Evolutionary conservation across 805 yeast genomes (phyloP), one percentile per base, ranked within the genome.

Genomic region (Alloascoidea hylecoeti): DNA sequence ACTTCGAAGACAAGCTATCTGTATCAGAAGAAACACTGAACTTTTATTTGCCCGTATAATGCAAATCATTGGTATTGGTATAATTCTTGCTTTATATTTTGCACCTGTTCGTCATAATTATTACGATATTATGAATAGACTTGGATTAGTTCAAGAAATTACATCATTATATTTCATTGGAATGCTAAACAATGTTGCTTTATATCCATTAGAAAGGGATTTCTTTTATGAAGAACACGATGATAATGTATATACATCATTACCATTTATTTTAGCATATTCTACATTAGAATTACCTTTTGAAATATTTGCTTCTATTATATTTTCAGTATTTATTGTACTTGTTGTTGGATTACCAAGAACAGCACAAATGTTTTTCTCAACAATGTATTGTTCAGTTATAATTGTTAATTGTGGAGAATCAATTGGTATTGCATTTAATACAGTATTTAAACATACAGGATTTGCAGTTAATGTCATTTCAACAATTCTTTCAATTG

Each of bases 391-490:
- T 44, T 63, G 72, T 17, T 46, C 75, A 0, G 59, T 73, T 40
- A 58, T 69, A 17, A 66, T 75, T 16, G 68, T 77, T 14, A 73
- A 76, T 44, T 75, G 86, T 42, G 95, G 95, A 27, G 95, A 85
- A 52, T 77, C 89, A 4, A 60, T 85, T 19, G 96, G 95, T 0
- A 80, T 85, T 4, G 66, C 81, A 37, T 79, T 85, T 41, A 83
- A 82, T 49, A 76, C 88, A 3, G 46, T 79, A 1, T 77, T 85
- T 48, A 58, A 63, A 36, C 85, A 84, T 48, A 69, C 84, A 19
- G 95, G 95, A 0, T 72, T 84, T 49, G 94, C 92, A 0, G 75
- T 82, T 14, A 82, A 80, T 51, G 57, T 81, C 2, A 73, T 85
- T 27, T 70, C 88, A 0, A 66, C 75, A 5, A 52, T 80, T 18